Percentiles rank a stretch among this genome's conserved stretches.
Conservation (phyloP, 257 asterid species). For the Striga asiatica region DNA sequence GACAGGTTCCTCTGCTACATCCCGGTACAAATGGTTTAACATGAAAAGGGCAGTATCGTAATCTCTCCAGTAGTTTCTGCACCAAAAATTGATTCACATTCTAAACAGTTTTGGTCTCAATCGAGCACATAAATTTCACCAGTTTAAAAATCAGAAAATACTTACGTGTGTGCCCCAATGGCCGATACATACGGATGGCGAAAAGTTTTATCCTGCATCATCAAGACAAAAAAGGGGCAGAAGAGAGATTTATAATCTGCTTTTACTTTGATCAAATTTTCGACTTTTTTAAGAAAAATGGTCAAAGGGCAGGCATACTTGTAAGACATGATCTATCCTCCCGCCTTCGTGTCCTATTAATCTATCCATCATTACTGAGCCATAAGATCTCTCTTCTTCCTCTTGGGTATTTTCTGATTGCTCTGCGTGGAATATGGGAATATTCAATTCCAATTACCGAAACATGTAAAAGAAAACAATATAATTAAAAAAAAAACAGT, state of each 20-base stretch:
- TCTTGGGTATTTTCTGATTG: slow-evolving; percentile 38
- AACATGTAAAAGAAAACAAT: background rate
- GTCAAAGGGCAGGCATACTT: too few species aligned
- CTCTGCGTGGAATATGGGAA: slow-evolving; percentile 32
- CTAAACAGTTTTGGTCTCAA: background rate
- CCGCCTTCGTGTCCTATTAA: slow-evolving; percentile 67
- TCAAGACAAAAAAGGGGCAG: slow-evolving; percentile 3
- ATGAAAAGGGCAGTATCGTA: slow-evolving; percentile 87
- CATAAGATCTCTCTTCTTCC: slow-evolving; percentile 73
- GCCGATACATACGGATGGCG: slow-evolving; percentile 92
- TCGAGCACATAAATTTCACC: background rate
- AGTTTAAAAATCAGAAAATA: background rate
- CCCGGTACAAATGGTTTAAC: slow-evolving; percentile 68
- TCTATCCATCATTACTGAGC: slow-evolving; percentile 75
- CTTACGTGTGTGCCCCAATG: slow-evolving; percentile 90
- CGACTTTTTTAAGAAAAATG: slow-evolving; percentile 3
- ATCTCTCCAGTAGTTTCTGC: slow-evolving; percentile 96
- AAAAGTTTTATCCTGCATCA: slow-evolving; percentile 84
- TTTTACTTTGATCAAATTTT: too few species aligned
- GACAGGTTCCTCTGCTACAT: slow-evolving; percentile 51
- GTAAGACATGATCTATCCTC: slow-evolving; percentile 78
- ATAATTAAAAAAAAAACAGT: too few species aligned
- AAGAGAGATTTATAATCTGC: background rate
- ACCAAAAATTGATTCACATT: too few species aligned
- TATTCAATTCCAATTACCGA: background rate